These are phyloP conservation scores for Pholiota molesta DNA, from an alignment of 768 basidiomycete genomes.

Conservation along the genomic window DNA sequence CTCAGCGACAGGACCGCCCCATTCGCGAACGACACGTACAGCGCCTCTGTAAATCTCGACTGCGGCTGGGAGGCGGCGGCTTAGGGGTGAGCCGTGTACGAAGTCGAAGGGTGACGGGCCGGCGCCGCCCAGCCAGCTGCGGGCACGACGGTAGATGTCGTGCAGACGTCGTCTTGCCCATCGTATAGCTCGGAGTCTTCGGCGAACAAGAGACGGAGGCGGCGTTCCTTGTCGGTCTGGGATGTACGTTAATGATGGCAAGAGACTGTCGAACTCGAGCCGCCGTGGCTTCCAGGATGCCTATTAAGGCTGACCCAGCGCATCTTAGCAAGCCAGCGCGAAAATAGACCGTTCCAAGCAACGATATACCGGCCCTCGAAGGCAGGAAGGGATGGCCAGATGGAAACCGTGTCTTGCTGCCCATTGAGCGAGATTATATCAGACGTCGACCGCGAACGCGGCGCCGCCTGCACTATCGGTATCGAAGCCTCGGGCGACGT, in stretches of 20 bases:
- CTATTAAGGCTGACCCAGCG: slow-evolving; percentile 77
- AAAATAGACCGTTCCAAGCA: slow-evolving; percentile 74
- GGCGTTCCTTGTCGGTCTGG: too few relatives aligned
- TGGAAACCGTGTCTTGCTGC: background rate
- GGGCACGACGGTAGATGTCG: too few relatives aligned
- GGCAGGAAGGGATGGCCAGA: background rate
- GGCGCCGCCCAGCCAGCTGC: too few relatives aligned
- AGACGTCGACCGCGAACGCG: background rate
- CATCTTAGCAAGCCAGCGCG: slow-evolving; percentile 76
- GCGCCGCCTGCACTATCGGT: background rate
- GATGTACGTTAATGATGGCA: too few relatives aligned
- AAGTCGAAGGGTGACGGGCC: too few relatives aligned
- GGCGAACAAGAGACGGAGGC: too few relatives aligned
- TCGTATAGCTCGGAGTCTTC: too few relatives aligned
- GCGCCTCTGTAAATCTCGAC: slow-evolving; percentile 19
- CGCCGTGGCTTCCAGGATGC: too few relatives aligned
- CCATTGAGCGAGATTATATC: slow-evolving; percentile 27
- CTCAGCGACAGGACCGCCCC: too few relatives aligned
- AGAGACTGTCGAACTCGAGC: too few relatives aligned
- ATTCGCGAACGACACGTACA: slow-evolving; percentile 32
- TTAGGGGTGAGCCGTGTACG: too few relatives aligned
- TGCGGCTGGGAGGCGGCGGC: slow-evolving; percentile 11
- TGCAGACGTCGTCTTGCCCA: too few relatives aligned
- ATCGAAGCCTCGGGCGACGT: slow-evolving; percentile 2
- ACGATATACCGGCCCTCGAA: slow-evolving; percentile 64